Base-by-base conservation (phyloP, 1,284 basidiomycete genomes). In the Tetrapyrgos nigripes region DNA sequence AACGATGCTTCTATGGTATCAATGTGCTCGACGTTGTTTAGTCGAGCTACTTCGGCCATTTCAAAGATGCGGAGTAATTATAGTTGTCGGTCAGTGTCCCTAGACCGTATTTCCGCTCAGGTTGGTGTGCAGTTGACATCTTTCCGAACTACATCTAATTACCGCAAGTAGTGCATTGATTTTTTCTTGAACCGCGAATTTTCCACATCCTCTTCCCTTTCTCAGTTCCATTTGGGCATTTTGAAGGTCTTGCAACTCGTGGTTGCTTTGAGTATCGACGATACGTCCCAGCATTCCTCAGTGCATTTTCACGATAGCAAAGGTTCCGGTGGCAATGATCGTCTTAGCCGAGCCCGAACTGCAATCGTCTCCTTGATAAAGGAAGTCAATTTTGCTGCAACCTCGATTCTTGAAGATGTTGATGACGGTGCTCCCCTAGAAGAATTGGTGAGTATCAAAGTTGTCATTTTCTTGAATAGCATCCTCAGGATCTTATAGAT, bases 61-160 rank as follows among this genome's bases (percentile, higher is more conserved):
- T 55, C 59, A 52, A 50, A 52, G 35, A 59, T 74, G 54, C 66
- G 76, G 53, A 61, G 26, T 69, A 69, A n/a, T 62, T 54, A 62
- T 56, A 40, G 60, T 46, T 61, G 59, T 57, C 70, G 68, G 67
- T 71, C 68, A 64, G 63, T 74, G 29, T 65, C 76, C 62, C 66
- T 66, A 58, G 67, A 68, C 60, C 74, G 77, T 63, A 63, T 76
- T 62, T 60, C 70, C 48, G 64, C 67, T 58, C 78, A 81, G 79
- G 82, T 83, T 57, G 74, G 79, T 48, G 9, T n/a, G 17, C 17
- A 27, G 14, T 21, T 14, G 14, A 40, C 9, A 28, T 4, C 14
- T 5, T 53, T 14, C n/a, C 6, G 11, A 10, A 45, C 31, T 33
- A 33, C n/a, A 33, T 33, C 19, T 5, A 40, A 11, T 40, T 40